Evolutionary conservation across 2,329 filamentous ascomycete species (phyloP).

Genomic region (Cytospora piceae): DNA sequence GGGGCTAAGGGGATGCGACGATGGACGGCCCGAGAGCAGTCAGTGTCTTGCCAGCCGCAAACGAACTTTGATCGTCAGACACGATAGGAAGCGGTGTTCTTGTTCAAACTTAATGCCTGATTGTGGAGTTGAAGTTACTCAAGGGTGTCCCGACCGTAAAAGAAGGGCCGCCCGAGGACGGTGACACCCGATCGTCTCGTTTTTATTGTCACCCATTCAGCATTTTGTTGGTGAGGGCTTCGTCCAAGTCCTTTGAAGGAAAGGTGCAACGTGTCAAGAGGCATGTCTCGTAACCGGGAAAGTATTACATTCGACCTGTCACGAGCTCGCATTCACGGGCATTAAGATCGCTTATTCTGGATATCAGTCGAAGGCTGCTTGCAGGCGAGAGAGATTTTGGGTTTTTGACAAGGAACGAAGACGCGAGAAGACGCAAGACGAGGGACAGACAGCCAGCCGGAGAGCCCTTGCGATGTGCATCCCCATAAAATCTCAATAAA

Average conservation of each 20-base stretch:
- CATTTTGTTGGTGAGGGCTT: not conserved
- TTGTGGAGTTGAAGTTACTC: not conserved
- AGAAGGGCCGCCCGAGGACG: slow-evolving; percentile 5
- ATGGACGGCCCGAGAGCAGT: not conserved
- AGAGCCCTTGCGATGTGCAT: no score
- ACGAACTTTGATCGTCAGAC: not conserved
- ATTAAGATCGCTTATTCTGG: not conserved
- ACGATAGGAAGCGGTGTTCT: not conserved
- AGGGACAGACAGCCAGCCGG: not conserved
- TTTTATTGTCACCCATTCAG: not conserved
- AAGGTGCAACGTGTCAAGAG: slow-evolving; percentile 25
- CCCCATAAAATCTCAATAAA: not conserved
- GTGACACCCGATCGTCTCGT: not conserved
- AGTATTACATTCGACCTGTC: not conserved
- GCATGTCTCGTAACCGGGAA: slow-evolving; percentile 20
- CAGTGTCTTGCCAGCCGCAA: not conserved
- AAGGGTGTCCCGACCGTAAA: not conserved
- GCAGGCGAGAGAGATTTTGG: not conserved
- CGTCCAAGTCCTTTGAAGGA: not conserved
- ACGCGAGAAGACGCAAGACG: not conserved
- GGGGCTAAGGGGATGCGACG: no score
- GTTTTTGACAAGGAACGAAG: not conserved
- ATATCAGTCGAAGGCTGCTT: not conserved
- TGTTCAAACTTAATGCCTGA: not conserved
- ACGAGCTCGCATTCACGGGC: not conserved